Base-by-base conservation (phyloP, 768 basidiomycete genomes). In the Boletus rubropictus region DNA sequence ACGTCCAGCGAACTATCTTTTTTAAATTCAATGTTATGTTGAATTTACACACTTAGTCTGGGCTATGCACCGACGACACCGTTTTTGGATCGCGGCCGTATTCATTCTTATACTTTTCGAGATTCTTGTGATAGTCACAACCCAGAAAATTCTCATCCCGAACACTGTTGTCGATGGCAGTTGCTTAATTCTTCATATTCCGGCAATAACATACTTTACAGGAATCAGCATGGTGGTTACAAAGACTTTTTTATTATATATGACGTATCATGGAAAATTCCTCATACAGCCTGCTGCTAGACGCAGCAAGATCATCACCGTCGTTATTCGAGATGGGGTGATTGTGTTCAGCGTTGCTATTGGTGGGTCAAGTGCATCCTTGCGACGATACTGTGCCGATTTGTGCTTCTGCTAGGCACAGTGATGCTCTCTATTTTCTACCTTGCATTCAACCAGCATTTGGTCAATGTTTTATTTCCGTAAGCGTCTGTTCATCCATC, bases 381-480 rank as follows among this genome's bases (percentile, higher is more conserved):
- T 32, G 15, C 15, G 18, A 3, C 4, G 7, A 27, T 14, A 33
- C 10, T 10, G 14, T 37, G n/a, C 51, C 8, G 17, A 48, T 17
- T 1, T 8, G 7, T 14, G 8, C 14, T 31, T 7, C n/a, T 35
- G 21, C 17, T 31, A 61, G 58, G 46, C 7, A 17, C 44, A 1
- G 4, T 39, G 18, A 20, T 45, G 5, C 2, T 47, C 2, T 9
- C 18, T 8, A 21, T 7, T 0, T 15, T 57, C 11, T 54, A 44
- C 18, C 3, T 57, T 25, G 1, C 38, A 1, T 46, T 44, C 15
- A 20, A 49, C 24, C 39, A 32, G 7, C 36, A 17, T 12, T 7
- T 44, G 33, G 10, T 58, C 7, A 61, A 61, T 24, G n/a, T 48
- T n/a, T 32, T 61, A 17, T 11, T 50, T 3, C 55, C 58, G 58